Base-by-base conservation (phyloP, 371 early-diverging fungal species). In the Mortierella sp. region DNA sequence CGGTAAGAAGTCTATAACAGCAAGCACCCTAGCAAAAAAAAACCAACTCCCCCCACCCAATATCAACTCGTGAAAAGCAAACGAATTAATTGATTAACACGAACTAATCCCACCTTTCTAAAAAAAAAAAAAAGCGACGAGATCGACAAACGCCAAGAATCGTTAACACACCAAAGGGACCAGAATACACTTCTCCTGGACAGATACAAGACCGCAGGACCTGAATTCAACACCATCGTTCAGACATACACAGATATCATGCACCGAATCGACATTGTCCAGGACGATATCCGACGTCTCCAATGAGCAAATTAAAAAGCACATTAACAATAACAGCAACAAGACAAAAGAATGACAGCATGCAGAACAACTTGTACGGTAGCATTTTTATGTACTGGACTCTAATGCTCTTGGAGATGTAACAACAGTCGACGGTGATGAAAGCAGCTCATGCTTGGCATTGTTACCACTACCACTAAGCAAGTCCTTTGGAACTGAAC, bases 151-250 rank as follows among this genome's bases (percentile, higher is more conserved):
- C 72, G 70, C 42, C 57, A 76, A 8, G 57, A 71, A 16, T 6
- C 54, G 1, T 80, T 86, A 0, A 50, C 54, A 8, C 57, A 26
- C 1, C 80, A 86, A 58, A 68, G 68, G 4, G 38, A 58, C 19
- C 82, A 86, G 42, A 86, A 86, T 28, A 47, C 77, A 9, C 24
- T 7, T 9, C 58, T 82, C 21, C 52, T 86, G 7, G 72, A 76
- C 0, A 71, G 72, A 57, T 86, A 82, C 47, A 78, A 80, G 47
- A 70, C 42, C 50, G 82, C 78, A 9, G 86, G 86, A 28, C 63
- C 72, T 1, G 86, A 86, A 21, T 86, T 86, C 70, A 75, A 80
- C 28, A 47, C 70, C 48, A 86, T 86, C 42, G 86, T 86, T 11
- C 70, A 82, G 0, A 75, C 82, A 1, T 86, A 86, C 42, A 54